Percentiles rank a stretch among this genome's conserved stretches.
Conservation (phyloP, 306 rosid species). For the Medicago truncatula region MtrunA17r5.0-ANR NC_053044.1:24225001-24225500, state of each 20-base stretch:
- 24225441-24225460: conserved; percentile 62
- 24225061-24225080: conserved; percentile 51
- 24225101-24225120: conserved; percentile 59
- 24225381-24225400: conserved; percentile 75
- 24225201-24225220: conserved; percentile 63
- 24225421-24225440: conserved; percentile 57
- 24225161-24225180: conserved; percentile 69
- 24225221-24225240: conserved; percentile 68
- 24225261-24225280: conserved; percentile 65
- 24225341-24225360: conserved; percentile 77
- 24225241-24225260: conserved; percentile 73
- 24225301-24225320: conserved; percentile 63
- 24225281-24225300: conserved; percentile 56
- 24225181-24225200: conserved; percentile 74
- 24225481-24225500: conserved; percentile 60
- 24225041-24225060: conserved; percentile 69
- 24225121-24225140: conserved; percentile 77
- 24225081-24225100: conserved; percentile 68
- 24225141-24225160: conserved; percentile 83
- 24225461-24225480: conserved; percentile 71
- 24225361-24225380: conserved; percentile 83
- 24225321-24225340: conserved; percentile 64
- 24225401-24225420: conserved; percentile 59
- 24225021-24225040: conserved; percentile 77
- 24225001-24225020: conserved; percentile 67